A percentile compares a stretch with the other conserved stretches of the same genome.
These are phyloP conservation scores for Plasmopara muralis DNA, from an alignment of 352 stramenopile species.

Conservation along the genomic window DNA sequence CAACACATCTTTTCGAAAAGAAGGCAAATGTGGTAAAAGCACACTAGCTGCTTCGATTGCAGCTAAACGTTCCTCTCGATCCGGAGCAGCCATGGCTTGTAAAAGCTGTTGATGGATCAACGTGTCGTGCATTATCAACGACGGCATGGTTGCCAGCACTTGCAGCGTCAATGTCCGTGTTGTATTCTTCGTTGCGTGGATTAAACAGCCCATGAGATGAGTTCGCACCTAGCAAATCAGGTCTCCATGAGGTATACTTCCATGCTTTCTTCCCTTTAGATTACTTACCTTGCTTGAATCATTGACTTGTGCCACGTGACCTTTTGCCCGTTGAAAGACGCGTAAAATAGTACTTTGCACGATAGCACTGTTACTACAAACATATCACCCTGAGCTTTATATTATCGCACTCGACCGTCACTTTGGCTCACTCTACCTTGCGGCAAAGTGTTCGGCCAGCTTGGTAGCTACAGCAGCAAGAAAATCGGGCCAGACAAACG, in stretches of 20 bases:
- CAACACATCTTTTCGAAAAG: conserved; percentile 27
- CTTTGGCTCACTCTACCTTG: conserved; percentile 22
- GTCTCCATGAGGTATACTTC: background rate
- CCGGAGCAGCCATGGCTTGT: conserved; percentile 9
- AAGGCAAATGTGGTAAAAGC: conserved; percentile 20
- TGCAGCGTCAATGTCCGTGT: conserved; percentile 28
- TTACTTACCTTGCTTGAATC: conserved; percentile 36
- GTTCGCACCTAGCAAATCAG: conserved; percentile 18
- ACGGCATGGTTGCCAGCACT: conserved; percentile 43
- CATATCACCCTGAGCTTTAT: conserved; percentile 2
- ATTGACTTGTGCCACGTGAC: conserved; percentile 43
- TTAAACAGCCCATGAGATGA: conserved; percentile 16
- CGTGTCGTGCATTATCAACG: conserved; percentile 22
- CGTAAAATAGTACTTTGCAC: conserved; percentile 35
- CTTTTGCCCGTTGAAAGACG: conserved; percentile 31
- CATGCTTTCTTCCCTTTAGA: background rate
- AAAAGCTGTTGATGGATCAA: conserved; percentile 24
- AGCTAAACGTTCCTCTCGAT: conserved; percentile 19
- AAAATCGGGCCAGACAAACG: conserved; percentile 61
- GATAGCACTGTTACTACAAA: conserved; percentile 27
- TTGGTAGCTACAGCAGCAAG: conserved; percentile 46
- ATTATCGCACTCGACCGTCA: conserved; percentile 1
- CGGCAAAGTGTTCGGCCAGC: conserved; percentile 43
- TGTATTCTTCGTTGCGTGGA: conserved; percentile 5
- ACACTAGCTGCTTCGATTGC: conserved; percentile 28